Percentiles rank a stretch among this genome's conserved stretches.
Evolutionary conservation across 495 filamentous ascomycete species (phyloP).

Genomic region (Staphylotrichum tortipilum): DNA sequence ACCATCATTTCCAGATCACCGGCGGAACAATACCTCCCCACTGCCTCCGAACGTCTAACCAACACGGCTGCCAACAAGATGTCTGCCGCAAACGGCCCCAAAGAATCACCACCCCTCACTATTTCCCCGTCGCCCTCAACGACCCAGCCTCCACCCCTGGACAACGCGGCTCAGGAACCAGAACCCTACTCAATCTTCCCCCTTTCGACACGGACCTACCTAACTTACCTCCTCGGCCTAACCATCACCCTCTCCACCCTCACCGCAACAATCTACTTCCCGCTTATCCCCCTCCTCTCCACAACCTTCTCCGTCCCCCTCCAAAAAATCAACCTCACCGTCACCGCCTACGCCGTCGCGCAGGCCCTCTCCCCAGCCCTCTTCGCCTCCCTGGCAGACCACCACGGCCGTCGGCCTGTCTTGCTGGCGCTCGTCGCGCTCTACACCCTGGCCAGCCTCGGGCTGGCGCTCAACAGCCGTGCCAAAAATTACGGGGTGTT

Average conservation of each 20-base stretch:
- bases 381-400: conserved; percentile 1
- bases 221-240: background rate
- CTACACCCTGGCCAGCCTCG: background rate
- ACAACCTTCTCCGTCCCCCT: background rate
- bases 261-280: conserved; percentile 4
- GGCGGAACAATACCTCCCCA: too few species aligned
- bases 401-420: background rate
- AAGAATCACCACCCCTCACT: too few species aligned
- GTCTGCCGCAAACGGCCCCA: too few species aligned
- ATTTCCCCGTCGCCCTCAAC: too few species aligned
- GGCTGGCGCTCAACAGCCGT: background rate
- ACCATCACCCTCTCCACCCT: conserved; percentile 1
- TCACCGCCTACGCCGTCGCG: background rate
- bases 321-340: background rate
- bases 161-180: background rate
- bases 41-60: too few species aligned
- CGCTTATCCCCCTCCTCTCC: background rate
- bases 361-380: background rate
- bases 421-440: background rate
- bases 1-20: too few species aligned
- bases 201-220: background rate
- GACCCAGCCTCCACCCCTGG: too few species aligned
- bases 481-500: background rate
- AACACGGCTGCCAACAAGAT: too few species aligned
- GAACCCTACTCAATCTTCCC: background rate